Conservation (phyloP, 2,329 filamentous ascomycete species). For the Magnaporthiopsis rhizophila region DNA sequence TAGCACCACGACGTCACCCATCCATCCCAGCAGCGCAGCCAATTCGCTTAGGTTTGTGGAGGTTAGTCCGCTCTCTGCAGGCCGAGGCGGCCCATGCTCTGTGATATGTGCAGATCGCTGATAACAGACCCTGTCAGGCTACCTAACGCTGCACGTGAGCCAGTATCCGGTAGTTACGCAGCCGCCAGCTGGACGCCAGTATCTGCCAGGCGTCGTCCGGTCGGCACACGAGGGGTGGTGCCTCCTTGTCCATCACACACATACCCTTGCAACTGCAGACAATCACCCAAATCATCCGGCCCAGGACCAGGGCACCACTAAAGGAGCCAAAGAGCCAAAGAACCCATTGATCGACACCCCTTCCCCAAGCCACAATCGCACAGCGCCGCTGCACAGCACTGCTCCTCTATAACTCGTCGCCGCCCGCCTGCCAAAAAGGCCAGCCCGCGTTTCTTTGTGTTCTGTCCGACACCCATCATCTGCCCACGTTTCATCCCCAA, state of each 20-base stretch:
- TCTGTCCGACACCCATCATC: not conserved
- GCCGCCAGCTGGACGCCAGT: not conserved
- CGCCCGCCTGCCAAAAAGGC: not conserved
- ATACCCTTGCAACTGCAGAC: not conserved
- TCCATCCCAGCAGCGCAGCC: not conserved
- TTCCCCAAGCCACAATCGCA: not conserved
- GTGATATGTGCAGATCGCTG: not conserved
- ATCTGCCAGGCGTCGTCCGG: not conserved
- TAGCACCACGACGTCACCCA: not conserved
- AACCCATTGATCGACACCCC: not conserved
- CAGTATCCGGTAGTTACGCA: not conserved
- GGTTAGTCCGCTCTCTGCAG: not conserved
- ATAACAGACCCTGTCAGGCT: not conserved
- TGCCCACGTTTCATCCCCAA: constrained; percentile 14
- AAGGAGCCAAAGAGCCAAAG: no score
- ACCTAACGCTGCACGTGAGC: no score
- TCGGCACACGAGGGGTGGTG: not conserved
- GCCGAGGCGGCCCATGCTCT: not conserved
- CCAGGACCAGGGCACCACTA: not conserved
- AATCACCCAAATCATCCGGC: not conserved
- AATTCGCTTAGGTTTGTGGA: not conserved
- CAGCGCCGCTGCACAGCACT: not conserved
- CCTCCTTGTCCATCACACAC: not conserved
- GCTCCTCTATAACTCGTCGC: not conserved
- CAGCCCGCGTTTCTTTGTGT: not conserved